Evolutionary conservation across 2,329 filamentous ascomycete genomes (phyloP).

Genomic region (Colletotrichum karsti): DNA sequence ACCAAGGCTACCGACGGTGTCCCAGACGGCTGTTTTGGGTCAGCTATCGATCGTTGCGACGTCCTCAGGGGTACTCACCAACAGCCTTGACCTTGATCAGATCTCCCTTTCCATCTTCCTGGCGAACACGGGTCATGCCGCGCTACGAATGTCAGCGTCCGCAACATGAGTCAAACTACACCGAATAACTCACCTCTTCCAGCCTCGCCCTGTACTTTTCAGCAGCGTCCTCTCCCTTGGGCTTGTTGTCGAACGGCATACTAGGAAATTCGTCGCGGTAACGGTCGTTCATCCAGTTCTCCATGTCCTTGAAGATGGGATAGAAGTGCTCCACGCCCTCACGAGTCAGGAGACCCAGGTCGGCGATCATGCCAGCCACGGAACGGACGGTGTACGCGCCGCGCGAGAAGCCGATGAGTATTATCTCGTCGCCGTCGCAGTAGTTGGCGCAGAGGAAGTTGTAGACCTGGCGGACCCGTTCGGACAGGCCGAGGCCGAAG

Average conservation of each 20-base stretch:
- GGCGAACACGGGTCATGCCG: constrained; percentile 50
- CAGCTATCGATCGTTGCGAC: constrained; percentile 29
- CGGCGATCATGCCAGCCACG: constrained; percentile 60
- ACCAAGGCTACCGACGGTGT: constrained; percentile 52
- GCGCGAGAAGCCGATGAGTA: constrained; percentile 65
- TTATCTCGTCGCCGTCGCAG: constrained; percentile 63
- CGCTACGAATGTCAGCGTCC: neutral
- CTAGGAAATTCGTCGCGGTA: constrained; percentile 58
- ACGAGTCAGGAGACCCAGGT: constrained; percentile 60
- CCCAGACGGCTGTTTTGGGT: constrained; percentile 44
- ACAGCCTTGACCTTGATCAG: constrained; percentile 58
- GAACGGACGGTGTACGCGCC: constrained; percentile 68
- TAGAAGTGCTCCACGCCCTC: constrained; percentile 63
- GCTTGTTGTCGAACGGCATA: constrained; percentile 57
- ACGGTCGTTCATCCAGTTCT: constrained; percentile 56
- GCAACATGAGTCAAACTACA: neutral
- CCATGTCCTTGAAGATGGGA: constrained; percentile 65
- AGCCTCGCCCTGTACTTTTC: constrained; percentile 53
- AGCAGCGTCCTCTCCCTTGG: constrained; percentile 51
- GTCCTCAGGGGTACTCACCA: constrained; percentile 33
- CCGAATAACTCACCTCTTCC: constrained; percentile 43
- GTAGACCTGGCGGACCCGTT: constrained; percentile 68
- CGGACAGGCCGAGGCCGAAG: constrained; percentile 62
- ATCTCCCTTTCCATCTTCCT: constrained; percentile 43
- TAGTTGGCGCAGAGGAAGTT: constrained; percentile 71